Evolutionary conservation across 352 stramenopile genomes (phyloP).

Genomic region (Globisporangium solare): DNA sequence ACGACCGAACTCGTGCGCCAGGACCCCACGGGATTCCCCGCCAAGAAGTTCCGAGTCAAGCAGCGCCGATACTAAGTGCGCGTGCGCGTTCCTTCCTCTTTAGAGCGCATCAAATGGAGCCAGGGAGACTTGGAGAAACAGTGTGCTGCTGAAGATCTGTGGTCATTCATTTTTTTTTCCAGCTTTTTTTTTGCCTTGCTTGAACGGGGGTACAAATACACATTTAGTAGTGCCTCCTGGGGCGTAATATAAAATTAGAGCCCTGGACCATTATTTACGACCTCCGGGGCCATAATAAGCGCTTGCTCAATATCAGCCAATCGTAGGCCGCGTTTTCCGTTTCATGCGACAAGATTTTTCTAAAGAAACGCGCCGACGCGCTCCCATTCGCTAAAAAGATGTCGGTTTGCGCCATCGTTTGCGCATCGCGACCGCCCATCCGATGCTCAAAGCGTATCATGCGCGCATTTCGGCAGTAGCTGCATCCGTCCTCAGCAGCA

Average conservation of each 20-base stretch:
- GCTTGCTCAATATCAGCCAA: conserved; percentile 4
- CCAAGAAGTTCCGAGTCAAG: conserved; percentile 65
- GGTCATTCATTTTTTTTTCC: too few species aligned
- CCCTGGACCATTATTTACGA: background rate
- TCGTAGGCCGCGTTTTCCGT: background rate
- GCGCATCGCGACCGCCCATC: conserved; percentile 6
- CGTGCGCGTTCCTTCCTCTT: too few species aligned
- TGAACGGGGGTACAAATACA: too few species aligned
- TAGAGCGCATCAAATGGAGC: too few species aligned
- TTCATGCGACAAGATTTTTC: conserved; percentile 8
- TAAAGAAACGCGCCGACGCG: background rate
- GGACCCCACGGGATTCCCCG: conserved; percentile 82
- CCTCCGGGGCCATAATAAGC: background rate
- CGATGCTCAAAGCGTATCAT: background rate
- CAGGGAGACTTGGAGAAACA: too few species aligned
- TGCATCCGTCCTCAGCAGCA: too few species aligned
- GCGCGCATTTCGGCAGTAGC: too few species aligned
- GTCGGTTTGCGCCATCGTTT: conserved; percentile 1
- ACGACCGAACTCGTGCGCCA: conserved; percentile 75
- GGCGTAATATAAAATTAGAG: too few species aligned
- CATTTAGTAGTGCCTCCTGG: too few species aligned
- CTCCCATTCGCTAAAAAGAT: conserved; percentile 4
- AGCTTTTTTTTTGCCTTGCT: too few species aligned
- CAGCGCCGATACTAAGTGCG: too few species aligned
- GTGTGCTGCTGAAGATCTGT: too few species aligned